phyloP scores from a whole-genome alignment of 2,329 filamentous ascomycete genomes.

The Aspergillus phoenicis region DNA sequence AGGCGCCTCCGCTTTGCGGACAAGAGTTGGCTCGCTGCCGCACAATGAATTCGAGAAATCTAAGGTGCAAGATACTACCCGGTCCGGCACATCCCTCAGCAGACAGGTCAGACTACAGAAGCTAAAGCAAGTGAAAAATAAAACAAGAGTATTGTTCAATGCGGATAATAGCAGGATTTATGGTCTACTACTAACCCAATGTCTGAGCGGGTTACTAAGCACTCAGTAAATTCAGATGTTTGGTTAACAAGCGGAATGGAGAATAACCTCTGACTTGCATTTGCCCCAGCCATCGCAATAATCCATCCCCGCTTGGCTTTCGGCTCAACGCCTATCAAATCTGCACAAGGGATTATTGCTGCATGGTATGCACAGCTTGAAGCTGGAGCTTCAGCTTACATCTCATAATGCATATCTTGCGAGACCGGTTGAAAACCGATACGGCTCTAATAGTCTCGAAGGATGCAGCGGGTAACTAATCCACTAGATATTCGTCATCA shows the following conservation, averaged over 20 bases:
- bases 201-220: neutral
- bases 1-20: neutral
- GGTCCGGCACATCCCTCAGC: neutral
- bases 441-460: neutral
- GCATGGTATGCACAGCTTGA: neutral
- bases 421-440: neutral
- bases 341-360: neutral
- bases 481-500: neutral
- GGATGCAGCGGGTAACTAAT: neutral
- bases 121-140: neutral
- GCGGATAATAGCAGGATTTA: neutral
- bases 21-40: slow-evolving; percentile 4
- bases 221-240: neutral
- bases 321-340: neutral
- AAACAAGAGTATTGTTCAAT: neutral
- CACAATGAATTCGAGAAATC: neutral
- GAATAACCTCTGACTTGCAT: slow-evolving; percentile 3
- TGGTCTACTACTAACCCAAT: neutral
- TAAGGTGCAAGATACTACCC: neutral
- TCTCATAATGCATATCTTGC: neutral
- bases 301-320: neutral
- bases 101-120: neutral
- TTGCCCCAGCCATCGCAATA: neutral
- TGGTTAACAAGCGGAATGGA: neutral
- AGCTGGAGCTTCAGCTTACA: neutral